Conservation (phyloP, 345 rosid genomes). For the Psidium guajava region DNA sequence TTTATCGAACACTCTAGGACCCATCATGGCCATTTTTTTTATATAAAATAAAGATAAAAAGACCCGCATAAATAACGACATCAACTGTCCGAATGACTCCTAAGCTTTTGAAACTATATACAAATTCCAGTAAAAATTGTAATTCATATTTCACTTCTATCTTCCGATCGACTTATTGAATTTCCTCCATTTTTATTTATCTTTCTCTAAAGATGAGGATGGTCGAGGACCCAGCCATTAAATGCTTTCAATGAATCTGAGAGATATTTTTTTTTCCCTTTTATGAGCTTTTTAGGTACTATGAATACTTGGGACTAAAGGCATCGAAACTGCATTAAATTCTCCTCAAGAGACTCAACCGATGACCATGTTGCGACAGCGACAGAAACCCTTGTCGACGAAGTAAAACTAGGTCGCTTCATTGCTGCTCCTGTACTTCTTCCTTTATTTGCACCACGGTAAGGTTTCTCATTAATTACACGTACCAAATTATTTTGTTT, state of each 20-base stretch:
- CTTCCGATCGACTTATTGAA: not conserved
- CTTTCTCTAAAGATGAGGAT: not conserved
- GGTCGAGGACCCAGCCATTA: not conserved
- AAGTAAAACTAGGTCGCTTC: not conserved
- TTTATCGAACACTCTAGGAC: too few species aligned
- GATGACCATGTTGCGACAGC: not conserved
- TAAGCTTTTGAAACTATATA: not conserved
- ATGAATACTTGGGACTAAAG: conserved; percentile 26
- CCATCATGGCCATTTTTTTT: not conserved
- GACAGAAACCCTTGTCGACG: not conserved
- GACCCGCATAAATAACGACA: not conserved
- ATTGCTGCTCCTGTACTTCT: not conserved
- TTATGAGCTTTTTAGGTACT: conserved; percentile 18
- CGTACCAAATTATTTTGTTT: not conserved
- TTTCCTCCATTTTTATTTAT: not conserved
- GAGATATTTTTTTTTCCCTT: not conserved
- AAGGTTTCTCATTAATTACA: not conserved
- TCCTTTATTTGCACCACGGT: not conserved
- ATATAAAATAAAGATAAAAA: not conserved
- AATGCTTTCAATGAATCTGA: not conserved
- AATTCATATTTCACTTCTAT: not conserved
- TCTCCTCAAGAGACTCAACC: not conserved
- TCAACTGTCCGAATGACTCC: not conserved
- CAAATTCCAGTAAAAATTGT: not conserved
- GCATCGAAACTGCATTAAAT: conserved; percentile 24